A percentile compares a stretch with the other conserved stretches of the same genome.
Conservation (phyloP, 805 yeast genomes). For the Schwanniomyces polymorphus region DNA sequence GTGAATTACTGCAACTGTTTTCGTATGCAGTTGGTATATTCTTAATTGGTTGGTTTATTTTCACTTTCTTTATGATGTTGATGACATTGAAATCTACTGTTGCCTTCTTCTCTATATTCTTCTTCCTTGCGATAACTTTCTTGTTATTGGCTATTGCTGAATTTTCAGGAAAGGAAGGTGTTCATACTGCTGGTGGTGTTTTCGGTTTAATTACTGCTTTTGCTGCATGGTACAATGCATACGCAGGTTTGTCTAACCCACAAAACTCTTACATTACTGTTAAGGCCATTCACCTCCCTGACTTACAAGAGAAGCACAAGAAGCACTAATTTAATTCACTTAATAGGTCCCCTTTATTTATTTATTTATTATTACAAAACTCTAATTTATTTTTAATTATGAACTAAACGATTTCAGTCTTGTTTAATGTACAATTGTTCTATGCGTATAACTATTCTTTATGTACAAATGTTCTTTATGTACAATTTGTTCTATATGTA, state of each 20-base stretch:
- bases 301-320: slow-evolving; percentile 7
- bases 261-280: slow-evolving; percentile 62
- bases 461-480: no score
- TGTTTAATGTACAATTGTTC: not conserved
- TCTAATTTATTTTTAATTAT: slow-evolving; percentile 10
- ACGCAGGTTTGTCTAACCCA: slow-evolving; percentile 51
- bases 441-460: no score
- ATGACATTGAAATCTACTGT: slow-evolving; percentile 44
- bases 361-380: slow-evolving; percentile 18
- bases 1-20: slow-evolving; percentile 14
- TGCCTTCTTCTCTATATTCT: slow-evolving; percentile 42
- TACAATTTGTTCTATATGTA: no score
- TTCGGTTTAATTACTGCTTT: slow-evolving; percentile 44
- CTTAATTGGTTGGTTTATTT: slow-evolving; percentile 44
- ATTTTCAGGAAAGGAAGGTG: slow-evolving; percentile 24
- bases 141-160: slow-evolving; percentile 41
- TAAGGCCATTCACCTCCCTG: slow-evolving; percentile 54
- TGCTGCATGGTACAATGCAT: slow-evolving; percentile 46
- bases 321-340: not conserved
- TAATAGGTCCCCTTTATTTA: not conserved
- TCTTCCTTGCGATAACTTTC: slow-evolving; percentile 41
- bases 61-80: slow-evolving; percentile 41
- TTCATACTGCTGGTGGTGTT: slow-evolving; percentile 43
- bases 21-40: slow-evolving; percentile 38
- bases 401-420: slow-evolving; percentile 10